Percentiles rank a stretch among this genome's conserved stretches.
These are phyloP conservation scores for Camelina neglecta DNA, from an alignment of 345 rosid species.

Conservation along the genomic window DNA sequence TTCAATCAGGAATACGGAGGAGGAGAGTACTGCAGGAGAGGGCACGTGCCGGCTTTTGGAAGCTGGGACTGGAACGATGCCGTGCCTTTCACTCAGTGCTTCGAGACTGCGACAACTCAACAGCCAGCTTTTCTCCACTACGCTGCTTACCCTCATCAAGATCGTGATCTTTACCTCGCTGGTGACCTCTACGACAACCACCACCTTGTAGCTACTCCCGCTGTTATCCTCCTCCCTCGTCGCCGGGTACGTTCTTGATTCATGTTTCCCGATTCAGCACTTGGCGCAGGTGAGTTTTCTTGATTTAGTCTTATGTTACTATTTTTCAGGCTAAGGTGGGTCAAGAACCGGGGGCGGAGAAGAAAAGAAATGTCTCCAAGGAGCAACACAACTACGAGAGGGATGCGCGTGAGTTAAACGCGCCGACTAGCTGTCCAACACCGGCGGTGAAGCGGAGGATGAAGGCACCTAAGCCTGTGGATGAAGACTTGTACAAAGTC, in stretches of 20 bases:
- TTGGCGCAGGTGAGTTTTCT: neutral
- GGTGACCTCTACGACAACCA: constrained; percentile 86
- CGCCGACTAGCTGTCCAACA: constrained; percentile 37
- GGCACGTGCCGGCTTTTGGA: constrained; percentile 92
- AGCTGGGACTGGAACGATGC: constrained; percentile 98
- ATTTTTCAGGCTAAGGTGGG: constrained; percentile 26
- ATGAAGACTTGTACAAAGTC: constrained; percentile 89
- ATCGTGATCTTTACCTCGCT: constrained; percentile 88
- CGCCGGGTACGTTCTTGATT: constrained; percentile 52
- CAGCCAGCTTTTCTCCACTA: constrained; percentile 74
- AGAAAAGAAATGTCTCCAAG: neutral
- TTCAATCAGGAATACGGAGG: constrained; percentile 41
- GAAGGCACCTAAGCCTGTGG: constrained; percentile 72
- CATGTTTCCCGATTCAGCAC: neutral
- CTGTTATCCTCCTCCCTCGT: constrained; percentile 93
- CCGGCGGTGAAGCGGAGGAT: constrained; percentile 38
- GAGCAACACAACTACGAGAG: neutral
- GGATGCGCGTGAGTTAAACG: constrained; percentile 38
- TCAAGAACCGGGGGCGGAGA: constrained; percentile 28
- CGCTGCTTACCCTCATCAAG: constrained; percentile 50
- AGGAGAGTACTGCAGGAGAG: constrained; percentile 55
- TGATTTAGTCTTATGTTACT: neutral
- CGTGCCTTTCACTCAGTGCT: constrained; percentile 89
- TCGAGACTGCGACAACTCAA: constrained; percentile 75
- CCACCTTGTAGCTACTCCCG: constrained; percentile 76